Evolutionary conservation across 2,329 filamentous ascomycete genomes (phyloP).

Genomic region (Talaromyces sp.): DNA sequence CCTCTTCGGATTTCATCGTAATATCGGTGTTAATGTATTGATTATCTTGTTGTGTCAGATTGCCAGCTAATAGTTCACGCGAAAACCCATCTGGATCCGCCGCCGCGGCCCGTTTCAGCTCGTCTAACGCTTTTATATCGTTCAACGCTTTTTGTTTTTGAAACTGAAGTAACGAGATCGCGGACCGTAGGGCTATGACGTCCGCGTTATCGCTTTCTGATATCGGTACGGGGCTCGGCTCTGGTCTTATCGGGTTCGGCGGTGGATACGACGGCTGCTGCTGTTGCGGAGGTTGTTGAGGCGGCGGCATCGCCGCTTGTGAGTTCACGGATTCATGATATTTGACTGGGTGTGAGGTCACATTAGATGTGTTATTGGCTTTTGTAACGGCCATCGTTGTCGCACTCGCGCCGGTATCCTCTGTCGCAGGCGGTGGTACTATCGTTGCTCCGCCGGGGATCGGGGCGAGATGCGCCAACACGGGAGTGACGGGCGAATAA

Average conservation of each 20-base stretch:
- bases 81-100: constrained; percentile 69
- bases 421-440: constrained; percentile 32
- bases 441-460: constrained; percentile 29
- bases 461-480: constrained; percentile 36
- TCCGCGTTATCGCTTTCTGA: constrained; percentile 66
- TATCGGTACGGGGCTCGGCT: constrained; percentile 43
- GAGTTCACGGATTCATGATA: background rate
- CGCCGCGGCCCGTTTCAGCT: constrained; percentile 67
- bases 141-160: constrained; percentile 73
- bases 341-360: background rate
- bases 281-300: background rate
- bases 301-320: background rate
- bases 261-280: constrained; percentile 19
- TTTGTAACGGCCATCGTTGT: constrained; percentile 8
- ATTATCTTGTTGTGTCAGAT: constrained; percentile 45
- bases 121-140: constrained; percentile 68
- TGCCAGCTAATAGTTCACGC: constrained; percentile 62
- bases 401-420: constrained; percentile 28
- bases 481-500: constrained; percentile 47
- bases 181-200: constrained; percentile 78
- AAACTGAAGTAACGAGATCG: constrained; percentile 80
- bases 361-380: background rate
- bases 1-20: constrained; percentile 33
- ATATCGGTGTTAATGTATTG: constrained; percentile 31
- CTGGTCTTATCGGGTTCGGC: constrained; percentile 30